phyloP scores from a whole-genome alignment of 306 rosid genomes.

The Quercus dentata region DNA sequence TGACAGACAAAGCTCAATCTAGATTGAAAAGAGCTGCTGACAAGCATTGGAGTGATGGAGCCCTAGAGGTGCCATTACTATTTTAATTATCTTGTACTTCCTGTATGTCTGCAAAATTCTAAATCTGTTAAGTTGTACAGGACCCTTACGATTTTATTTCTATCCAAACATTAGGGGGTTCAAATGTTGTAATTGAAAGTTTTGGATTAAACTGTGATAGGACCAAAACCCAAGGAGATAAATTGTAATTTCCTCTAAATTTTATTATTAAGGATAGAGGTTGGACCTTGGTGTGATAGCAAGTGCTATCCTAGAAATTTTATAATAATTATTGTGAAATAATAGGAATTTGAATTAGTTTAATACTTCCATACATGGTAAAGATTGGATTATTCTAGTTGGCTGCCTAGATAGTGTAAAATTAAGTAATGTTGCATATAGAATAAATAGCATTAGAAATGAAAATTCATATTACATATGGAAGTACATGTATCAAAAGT shows the following conservation, averaged over 20 bases:
- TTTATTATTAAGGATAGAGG: too few relatives aligned
- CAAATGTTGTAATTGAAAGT: too few relatives aligned
- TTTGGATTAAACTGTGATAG: too few relatives aligned
- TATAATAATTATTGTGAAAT: too few relatives aligned
- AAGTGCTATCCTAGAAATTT: too few relatives aligned
- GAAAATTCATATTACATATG: neutral
- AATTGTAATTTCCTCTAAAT: too few relatives aligned
- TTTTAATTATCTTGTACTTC: neutral
- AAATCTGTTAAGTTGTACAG: too few relatives aligned
- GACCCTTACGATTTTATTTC: too few relatives aligned
- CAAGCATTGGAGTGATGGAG: conserved; percentile 99
- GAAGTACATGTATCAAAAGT: neutral
- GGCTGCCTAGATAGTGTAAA: neutral
- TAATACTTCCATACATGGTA: neutral
- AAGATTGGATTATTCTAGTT: neutral
- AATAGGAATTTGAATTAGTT: neutral
- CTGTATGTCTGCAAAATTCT: neutral
- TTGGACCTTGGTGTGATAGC: too few relatives aligned
- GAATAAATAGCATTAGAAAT: neutral
- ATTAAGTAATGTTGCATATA: neutral
- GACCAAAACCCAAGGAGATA: too few relatives aligned
- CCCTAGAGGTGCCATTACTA: conserved; percentile 69
- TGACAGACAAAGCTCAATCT: conserved; percentile 74
- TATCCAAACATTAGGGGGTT: too few relatives aligned
- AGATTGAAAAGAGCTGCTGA: conserved; percentile 85